Percentiles rank a stretch among this genome's conserved stretches.
phyloP scores from a whole-genome alignment of 2,329 filamentous ascomycete species.

The Fusarium azukiicola region DNA sequence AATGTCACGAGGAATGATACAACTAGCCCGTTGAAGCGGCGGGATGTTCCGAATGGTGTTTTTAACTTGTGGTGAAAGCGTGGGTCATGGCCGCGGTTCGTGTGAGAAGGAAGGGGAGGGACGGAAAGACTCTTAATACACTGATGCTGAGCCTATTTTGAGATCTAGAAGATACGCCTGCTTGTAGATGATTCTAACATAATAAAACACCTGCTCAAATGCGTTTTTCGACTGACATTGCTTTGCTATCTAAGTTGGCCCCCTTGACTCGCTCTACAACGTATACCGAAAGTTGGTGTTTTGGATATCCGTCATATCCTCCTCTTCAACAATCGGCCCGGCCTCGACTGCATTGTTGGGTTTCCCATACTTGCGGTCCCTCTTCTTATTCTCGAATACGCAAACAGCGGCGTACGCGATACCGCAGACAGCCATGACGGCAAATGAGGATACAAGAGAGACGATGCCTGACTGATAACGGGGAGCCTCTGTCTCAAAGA shows the following conservation, averaged over 20 bases:
- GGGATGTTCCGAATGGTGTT: conserved; percentile 26
- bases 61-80: conserved; percentile 43
- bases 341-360: conserved; percentile 8
- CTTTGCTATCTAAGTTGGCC: background rate
- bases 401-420: conserved; percentile 49
- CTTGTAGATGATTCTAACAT: background rate
- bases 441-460: conserved; percentile 55
- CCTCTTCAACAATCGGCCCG: conserved; percentile 32
- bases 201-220: background rate
- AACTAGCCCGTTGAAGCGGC: conserved; percentile 29
- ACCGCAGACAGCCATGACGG: conserved; percentile 48
- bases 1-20: conserved; percentile 48
- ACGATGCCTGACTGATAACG: conserved; percentile 55
- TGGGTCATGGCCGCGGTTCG: background rate
- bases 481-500: conserved; percentile 52
- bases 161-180: background rate
- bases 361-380: conserved; percentile 38
- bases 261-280: background rate
- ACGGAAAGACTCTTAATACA: background rate
- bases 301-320: conserved; percentile 43
- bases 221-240: too few relatives aligned
- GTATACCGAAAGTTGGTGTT: conserved; percentile 48
- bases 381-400: conserved; percentile 49
- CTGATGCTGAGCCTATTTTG: background rate
- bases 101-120: background rate